A percentile compares a stretch with the other conserved stretches of the same genome.
Evolutionary conservation across 2,329 filamentous ascomycete species (phyloP).

Genomic region (Microsporum ferrugineum): DNA sequence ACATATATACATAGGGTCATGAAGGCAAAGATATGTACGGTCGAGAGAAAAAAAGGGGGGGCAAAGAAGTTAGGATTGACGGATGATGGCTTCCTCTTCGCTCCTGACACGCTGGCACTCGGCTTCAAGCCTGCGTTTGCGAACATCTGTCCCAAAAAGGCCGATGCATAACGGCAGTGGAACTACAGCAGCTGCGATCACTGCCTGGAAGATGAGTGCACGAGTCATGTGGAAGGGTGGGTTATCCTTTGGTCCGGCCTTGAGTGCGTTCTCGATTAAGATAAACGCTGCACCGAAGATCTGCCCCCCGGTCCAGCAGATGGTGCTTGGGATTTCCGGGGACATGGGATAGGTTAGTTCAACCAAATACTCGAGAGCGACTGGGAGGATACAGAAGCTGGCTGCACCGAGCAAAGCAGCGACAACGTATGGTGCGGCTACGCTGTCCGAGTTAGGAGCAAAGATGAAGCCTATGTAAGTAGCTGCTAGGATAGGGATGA

Average conservation of each 20-base stretch:
- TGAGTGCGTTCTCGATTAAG: slow-evolving; percentile 65
- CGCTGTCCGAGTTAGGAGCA: slow-evolving; percentile 51
- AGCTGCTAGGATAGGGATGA: slow-evolving; percentile 63
- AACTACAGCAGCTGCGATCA: slow-evolving; percentile 52
- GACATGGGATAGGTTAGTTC: slow-evolving; percentile 79
- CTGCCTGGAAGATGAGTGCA: slow-evolving; percentile 67
- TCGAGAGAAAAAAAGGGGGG: not conserved
- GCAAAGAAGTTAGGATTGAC: not conserved
- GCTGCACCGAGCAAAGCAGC: slow-evolving; percentile 67
- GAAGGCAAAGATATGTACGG: not conserved
- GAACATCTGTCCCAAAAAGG: slow-evolving; percentile 49
- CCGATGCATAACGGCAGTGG: slow-evolving; percentile 61
- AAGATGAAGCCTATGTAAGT: slow-evolving; percentile 70
- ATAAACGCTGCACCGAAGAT: slow-evolving; percentile 76
- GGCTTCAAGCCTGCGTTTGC: slow-evolving; percentile 30
- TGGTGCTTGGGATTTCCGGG: slow-evolving; percentile 71
- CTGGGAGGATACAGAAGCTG: slow-evolving; percentile 68
- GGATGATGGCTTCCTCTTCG: not conserved
- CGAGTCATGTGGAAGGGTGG: slow-evolving; percentile 63
- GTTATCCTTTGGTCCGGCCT: slow-evolving; percentile 36
- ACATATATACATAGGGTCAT: not conserved
- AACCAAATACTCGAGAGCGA: slow-evolving; percentile 75
- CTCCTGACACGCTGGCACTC: slow-evolving; percentile 18
- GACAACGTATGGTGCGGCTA: slow-evolving; percentile 56
- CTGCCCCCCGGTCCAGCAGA: slow-evolving; percentile 81